These are phyloP conservation scores for Pyronema domesticum DNA, from an alignment of 495 filamentous ascomycete species.

Conservation along the genomic window DNA sequence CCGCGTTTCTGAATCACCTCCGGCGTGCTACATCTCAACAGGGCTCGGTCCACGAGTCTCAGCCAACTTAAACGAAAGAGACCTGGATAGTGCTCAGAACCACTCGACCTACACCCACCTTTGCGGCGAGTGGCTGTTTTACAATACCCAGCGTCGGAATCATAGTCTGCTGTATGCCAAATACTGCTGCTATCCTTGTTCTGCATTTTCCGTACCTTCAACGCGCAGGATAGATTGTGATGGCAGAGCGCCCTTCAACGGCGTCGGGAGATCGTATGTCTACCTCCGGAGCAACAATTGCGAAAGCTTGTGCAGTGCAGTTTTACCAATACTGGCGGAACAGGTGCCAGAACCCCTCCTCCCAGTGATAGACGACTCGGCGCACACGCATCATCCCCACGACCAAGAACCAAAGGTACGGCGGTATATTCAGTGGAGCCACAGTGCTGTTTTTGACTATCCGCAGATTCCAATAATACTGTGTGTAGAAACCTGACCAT, in stretches of 20 bases:
- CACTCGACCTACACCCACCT: too few relatives aligned
- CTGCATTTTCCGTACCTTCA: neutral
- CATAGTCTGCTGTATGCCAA: neutral
- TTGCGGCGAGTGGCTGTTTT: too few relatives aligned
- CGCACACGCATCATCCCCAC: conserved; percentile 17
- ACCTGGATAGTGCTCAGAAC: too few relatives aligned
- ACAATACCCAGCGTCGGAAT: too few relatives aligned
- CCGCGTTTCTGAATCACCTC: too few relatives aligned
- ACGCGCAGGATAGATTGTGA: conserved; percentile 3
- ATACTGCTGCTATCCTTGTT: neutral
- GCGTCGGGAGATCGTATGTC: conserved; percentile 22
- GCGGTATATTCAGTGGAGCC: conserved; percentile 7
- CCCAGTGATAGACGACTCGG: conserved; percentile 20
- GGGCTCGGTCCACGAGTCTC: too few relatives aligned
- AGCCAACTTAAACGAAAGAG: too few relatives aligned
- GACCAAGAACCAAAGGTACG: conserved; percentile 22
- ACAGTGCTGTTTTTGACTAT: neutral
- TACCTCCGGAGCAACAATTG: conserved; percentile 6
- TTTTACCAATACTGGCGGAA: conserved; percentile 17
- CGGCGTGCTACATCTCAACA: too few relatives aligned
- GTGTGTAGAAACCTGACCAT: conserved; percentile 86
- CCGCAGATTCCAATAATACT: conserved; percentile 48
- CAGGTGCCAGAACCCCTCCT: conserved; percentile 21
- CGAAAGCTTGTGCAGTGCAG: conserved; percentile 12
- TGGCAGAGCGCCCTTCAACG: conserved; percentile 24